Base-by-base conservation (phyloP, 495 filamentous ascomycete genomes). In the Aspergillus sclerotiicarbonarius region DNA sequence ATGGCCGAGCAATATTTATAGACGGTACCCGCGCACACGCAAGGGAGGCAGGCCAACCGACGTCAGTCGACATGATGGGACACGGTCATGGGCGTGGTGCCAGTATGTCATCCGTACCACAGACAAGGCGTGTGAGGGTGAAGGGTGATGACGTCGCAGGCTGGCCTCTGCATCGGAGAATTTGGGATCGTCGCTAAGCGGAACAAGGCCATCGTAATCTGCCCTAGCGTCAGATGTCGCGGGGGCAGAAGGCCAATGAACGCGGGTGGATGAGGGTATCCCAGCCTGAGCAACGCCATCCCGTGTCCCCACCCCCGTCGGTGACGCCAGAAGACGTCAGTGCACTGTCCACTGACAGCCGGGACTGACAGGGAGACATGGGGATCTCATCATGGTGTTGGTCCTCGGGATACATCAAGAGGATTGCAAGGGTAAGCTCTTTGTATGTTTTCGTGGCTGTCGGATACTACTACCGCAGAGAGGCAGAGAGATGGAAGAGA, bases 41-140 rank as follows among this genome's bases (percentile, higher is more conserved):
- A 25, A 25, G 33, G 33, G 33, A 35, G 8, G 33, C 8, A 13
- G 33, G 33, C 33, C 33, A 13, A 13, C 9, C 33, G 33, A 35
- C 33, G 33, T 35, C 33, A 25, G 25, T 25, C 25, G 25, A 25
- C 25, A 25, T 25, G 25, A 25, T 25, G 25, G 5, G 5, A 25
- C 25, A 5, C 25, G 25, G 25, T 25, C 25, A 25, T 25, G 25
- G 25, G 25, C 25, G 33, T 35, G 9, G 13, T 35, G 9, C 9
- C 13, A 13, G 37, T 41, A 41, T 41, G 54, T 56, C 54, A 56
- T 56, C 32, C 33, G 54, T 56, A n/a, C 45, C 16, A 56, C 54
- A 13, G 18, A 8, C 7, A 33, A 6, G 18, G 39, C 18, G 44
- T n/a, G 44, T 18, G 54, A 16, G 18, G 45, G 31, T 41, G 3